A percentile compares a stretch with the other conserved stretches of the same genome.
Conservation (phyloP, 768 basidiomycete species). For the Boletus patriciae region DNA sequence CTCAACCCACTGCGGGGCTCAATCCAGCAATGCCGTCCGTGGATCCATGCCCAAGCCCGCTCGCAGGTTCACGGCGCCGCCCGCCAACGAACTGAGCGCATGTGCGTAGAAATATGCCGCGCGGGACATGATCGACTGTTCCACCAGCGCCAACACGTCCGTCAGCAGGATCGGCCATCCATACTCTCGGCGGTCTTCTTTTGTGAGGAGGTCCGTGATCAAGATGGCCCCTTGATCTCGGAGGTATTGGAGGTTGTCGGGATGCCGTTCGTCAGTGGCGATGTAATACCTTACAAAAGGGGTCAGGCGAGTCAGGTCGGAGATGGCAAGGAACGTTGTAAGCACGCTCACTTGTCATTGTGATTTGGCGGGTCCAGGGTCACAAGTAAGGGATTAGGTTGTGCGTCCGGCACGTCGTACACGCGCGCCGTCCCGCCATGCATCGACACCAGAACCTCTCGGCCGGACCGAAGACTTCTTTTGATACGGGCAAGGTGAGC, state of each 20-base stretch:
- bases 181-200: constrained; percentile 38
- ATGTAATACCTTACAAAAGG: constrained; percentile 31
- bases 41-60: constrained; percentile 42
- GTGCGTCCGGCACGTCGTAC: constrained; percentile 26
- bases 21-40: constrained; percentile 40
- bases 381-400: constrained; percentile 21
- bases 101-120: constrained; percentile 45
- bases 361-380: constrained; percentile 25
- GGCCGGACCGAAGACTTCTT: constrained; percentile 20
- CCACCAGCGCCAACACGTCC: constrained; percentile 43
- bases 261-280: constrained; percentile 45
- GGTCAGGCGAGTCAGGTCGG: not conserved
- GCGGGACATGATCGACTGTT: constrained; percentile 40
- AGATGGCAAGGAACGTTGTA: no score
- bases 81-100: constrained; percentile 40
- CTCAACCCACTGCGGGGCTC: not conserved
- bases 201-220: constrained; percentile 42
- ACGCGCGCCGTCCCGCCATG: constrained; percentile 15
- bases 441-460: constrained; percentile 18
- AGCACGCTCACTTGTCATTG: constrained; percentile 20
- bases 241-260: constrained; percentile 33
- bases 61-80: constrained; percentile 43
- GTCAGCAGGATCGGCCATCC: constrained; percentile 46
- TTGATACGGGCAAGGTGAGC: constrained; percentile 38
- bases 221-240: constrained; percentile 39